Base-by-base conservation (phyloP, 352 stramenopile genomes). In the Pythium aquatile region DNA sequence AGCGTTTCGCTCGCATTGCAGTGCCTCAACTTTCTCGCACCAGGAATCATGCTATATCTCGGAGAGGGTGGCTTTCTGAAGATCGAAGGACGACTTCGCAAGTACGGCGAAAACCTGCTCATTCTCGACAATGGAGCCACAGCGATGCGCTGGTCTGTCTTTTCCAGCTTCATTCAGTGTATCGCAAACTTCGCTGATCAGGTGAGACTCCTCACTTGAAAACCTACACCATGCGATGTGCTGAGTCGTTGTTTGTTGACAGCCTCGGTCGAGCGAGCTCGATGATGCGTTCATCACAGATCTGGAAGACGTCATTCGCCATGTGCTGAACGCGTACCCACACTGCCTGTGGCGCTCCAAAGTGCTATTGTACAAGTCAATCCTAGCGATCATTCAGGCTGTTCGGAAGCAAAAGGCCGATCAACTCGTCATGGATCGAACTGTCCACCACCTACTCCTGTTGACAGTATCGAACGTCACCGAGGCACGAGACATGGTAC, bases 391-490 rank as follows among this genome's bases (percentile, higher is more conserved):
- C 8, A 75, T 90, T 51, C 54, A 63, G n/a, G 73, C 74, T 17
- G 40, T 86, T 8, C 74, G 67, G 28, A 76, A 64, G 29, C 71
- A 71, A 47, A 73, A 77, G 17, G 61, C 76, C 7, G 47, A 77
- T 16, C 61, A 83, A 26, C 66, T 74, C 26, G 42, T 91, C 10
- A 58, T 81, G 35, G 69, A 86, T 65, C 76, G 76, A 29, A 77
- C 89, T 65, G 62, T 90, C 0, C 75, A 78, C 24, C 81, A 90
- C 52, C 75, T 73, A 6, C 60, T 94, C 30, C 63, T 94, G 52
- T 65, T 94, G 17, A 84, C 76, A 11, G 73, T 94, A 39, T 92
- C 86, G 5, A 91, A 81, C 37, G 39, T 80, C 30, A 87, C 81
- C 11, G 69, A 79, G 11, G 42, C 74, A n/a, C 62, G 85, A 17